Base-by-base conservation (phyloP, 2,329 filamentous ascomycete genomes). In the Akanthomyces lecanii region DNA sequence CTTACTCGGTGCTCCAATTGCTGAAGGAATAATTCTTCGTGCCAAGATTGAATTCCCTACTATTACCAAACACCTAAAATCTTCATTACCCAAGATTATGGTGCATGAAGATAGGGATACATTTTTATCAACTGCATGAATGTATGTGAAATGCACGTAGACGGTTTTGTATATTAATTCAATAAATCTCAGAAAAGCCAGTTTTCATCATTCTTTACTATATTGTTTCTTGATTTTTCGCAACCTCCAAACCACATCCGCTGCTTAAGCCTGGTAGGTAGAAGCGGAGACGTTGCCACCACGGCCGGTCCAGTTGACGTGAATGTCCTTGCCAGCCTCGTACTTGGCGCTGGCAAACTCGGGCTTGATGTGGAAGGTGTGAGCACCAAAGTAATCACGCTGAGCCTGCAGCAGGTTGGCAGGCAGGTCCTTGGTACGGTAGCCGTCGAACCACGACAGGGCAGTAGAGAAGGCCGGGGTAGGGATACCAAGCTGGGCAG, bases 251-350 rank as follows among this genome's bases (percentile, higher is more conserved):
- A 28, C 38, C 7, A 51, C 14, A 63, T 23, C 44, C 30, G 2
- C 63, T 85, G 2, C 63, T 85, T 96, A 98, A 84, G 91, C 95
- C 81, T 92, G 90, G 86, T 99, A 99, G 71, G 93, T 98, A 59
- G 93, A 97, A 73, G 95, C 95, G 71, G 92, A 97, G 69, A 99
- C 90, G 76, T 98, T 95, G 75, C 95, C 95, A 76, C 95, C 95
- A 77, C 95, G 90, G 73, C 95, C 95, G 71, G 95, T 99, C 95
- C 95, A 99, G 91, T 99, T 99, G 79, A 98, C 92, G 86, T 99
- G 95, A 76, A 94, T 95, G 78, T 98, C 87, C 82, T 92, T 82
- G 78, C 89, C 92, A 71, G 84, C 86, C 69, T 88, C 89, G 83
- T 96, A 96, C 81, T 92, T 92, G 64, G 82, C 86, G 77, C 73